These are phyloP conservation scores for Backusella tuberculispora DNA, from an alignment of 192 early-diverging fungal genomes.

Conservation along the genomic window DNA sequence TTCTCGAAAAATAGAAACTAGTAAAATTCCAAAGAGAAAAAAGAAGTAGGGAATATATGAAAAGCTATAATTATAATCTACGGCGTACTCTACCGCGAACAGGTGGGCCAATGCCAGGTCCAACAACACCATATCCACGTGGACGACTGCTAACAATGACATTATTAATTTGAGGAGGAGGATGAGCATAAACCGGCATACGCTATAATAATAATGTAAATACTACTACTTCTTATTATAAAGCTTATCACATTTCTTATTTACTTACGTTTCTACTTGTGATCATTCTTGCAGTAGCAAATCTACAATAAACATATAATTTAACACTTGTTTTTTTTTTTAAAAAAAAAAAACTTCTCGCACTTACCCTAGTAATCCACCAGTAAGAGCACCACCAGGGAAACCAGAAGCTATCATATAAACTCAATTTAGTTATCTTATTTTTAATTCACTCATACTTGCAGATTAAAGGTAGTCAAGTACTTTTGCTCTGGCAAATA, in stretches of 20 bases:
- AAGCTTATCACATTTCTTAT: not conserved
- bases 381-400: conserved; percentile 10
- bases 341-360: not conserved
- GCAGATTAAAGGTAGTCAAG: not conserved
- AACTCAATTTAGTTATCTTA: no score
- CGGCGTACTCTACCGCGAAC: not conserved
- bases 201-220: not conserved
- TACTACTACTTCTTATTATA: not conserved
- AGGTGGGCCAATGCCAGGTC: not conserved
- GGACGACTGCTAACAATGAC: not conserved
- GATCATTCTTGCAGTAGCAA: conserved; percentile 15
- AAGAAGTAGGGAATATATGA: not conserved
- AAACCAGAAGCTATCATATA: not conserved
- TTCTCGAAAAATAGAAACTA: not conserved
- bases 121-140: not conserved
- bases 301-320: conserved; percentile 3
- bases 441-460: not conserved
- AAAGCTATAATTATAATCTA: not conserved
- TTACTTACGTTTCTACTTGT: conserved; percentile 2
- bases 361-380: conserved; percentile 22
- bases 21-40: not conserved
- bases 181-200: not conserved
- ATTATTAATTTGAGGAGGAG: not conserved
- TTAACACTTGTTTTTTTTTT: not conserved
- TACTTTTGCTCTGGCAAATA: no score